phyloP scores from a whole-genome alignment of 331 rosid genomes.

The Saraca asoca region DNA sequence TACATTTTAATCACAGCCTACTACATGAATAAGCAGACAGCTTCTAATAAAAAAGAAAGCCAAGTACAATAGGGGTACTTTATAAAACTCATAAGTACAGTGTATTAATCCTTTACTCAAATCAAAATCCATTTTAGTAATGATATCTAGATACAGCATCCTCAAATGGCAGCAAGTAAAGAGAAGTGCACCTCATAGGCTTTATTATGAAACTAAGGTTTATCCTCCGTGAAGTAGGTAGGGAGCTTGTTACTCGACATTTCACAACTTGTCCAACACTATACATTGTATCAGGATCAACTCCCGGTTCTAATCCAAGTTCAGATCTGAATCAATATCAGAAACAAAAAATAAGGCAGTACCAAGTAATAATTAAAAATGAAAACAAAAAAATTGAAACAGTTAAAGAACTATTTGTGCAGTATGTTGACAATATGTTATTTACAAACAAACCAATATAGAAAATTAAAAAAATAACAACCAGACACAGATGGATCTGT shows the following conservation, averaged over 20 bases:
- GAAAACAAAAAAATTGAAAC: constrained; percentile 4
- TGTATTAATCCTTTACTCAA: constrained; percentile 12
- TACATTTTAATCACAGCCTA: constrained; percentile 22
- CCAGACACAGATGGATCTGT: neutral
- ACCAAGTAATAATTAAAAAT: neutral
- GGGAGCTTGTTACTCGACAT: constrained; percentile 69
- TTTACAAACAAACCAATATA: neutral
- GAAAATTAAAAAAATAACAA: neutral
- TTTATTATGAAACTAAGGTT: constrained; percentile 82
- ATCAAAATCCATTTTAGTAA: constrained; percentile 1
- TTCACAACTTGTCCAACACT: constrained; percentile 95
- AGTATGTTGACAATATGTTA: neutral
- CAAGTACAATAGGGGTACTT: neutral
- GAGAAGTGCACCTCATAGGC: constrained; percentile 66
- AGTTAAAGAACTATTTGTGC: neutral
- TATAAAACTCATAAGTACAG: constrained; percentile 6
- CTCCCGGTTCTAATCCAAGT: constrained; percentile 86
- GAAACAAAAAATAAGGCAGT: constrained; percentile 28
- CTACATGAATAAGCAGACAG: constrained; percentile 18
- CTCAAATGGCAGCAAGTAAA: constrained; percentile 17
- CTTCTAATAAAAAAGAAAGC: neutral
- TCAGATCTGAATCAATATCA: constrained; percentile 67
- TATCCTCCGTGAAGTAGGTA: constrained; percentile 76
- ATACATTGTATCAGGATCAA: constrained; percentile 66
- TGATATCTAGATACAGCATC: constrained; percentile 10